Percentiles rank a stretch among this genome's conserved stretches.
These are phyloP conservation scores for Erythrophleum ivorense DNA, from an alignment of 331 rosid species.

Conservation along the genomic window DNA sequence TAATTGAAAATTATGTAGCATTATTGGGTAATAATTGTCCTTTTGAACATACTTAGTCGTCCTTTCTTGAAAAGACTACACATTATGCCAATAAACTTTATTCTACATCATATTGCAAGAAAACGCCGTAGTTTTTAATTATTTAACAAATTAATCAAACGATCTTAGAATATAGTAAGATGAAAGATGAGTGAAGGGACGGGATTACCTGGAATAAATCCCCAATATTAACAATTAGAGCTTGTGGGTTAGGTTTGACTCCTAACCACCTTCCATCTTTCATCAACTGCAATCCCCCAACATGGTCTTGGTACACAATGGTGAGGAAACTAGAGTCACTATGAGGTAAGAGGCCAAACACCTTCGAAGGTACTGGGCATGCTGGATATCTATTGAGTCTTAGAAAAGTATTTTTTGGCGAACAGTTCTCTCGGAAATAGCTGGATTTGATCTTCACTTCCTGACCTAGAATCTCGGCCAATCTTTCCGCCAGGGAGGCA, in stretches of 20 bases:
- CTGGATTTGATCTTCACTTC: slow-evolving; percentile 48
- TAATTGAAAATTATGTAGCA: background rate
- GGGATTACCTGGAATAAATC: slow-evolving; percentile 78
- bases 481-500: slow-evolving; percentile 47
- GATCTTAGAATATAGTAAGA: background rate
- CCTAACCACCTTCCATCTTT: slow-evolving; percentile 67
- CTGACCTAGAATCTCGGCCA: slow-evolving; percentile 59
- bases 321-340: slow-evolving; percentile 68
- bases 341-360: slow-evolving; percentile 71
- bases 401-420: slow-evolving; percentile 47
- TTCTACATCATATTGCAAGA: too few relatives aligned
- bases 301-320: slow-evolving; percentile 58
- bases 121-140: too few relatives aligned
- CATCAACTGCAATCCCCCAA: slow-evolving; percentile 67
- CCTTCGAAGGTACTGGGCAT: slow-evolving; percentile 59
- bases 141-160: too few relatives aligned
- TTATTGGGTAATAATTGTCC: background rate
- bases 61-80: background rate
- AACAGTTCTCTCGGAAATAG: slow-evolving; percentile 64
- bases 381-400: slow-evolving; percentile 75
- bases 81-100: too few relatives aligned
- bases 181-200: background rate
- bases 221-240: slow-evolving; percentile 75
- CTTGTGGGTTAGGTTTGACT: slow-evolving; percentile 69
- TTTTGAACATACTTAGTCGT: background rate